Evolutionary conservation across 202 grass and related monocot genomes (phyloP), one percentile per base, ranked within the genome.

Genomic region (Zoysia matrella): DNA sequence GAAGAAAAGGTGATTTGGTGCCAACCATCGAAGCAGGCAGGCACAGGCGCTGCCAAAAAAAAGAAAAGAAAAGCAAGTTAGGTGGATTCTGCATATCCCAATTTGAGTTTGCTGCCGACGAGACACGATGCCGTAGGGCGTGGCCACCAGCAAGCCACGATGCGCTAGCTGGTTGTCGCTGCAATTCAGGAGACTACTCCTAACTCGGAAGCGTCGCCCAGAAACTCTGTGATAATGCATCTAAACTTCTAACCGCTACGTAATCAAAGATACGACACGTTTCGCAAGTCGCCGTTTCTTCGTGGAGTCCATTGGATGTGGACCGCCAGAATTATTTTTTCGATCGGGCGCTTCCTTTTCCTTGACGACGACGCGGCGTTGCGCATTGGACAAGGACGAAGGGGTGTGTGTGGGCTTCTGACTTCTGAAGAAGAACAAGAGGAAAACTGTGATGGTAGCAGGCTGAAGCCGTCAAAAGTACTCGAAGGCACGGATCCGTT

Each of bases 101-200:
- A 45, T 5, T 73, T 36, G 69, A 50, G 11, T 15, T n/a, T n/a
- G n/a, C n/a, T n/a, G n/a, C n/a, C n/a, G n/a, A n/a, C n/a, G n/a
- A n/a, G n/a, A n/a, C n/a, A n/a, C n/a, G n/a, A n/a, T n/a, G n/a
- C n/a, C n/a, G n/a, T 1, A 7, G 53, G 76, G 42, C 50, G 4
- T 88, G 80, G 80, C n/a, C n/a, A n/a, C n/a, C 14, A 1, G 43
- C 6, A 73, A 73, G 58, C 40, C 36, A 53, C n/a, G n/a, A 54
- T 36, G 52, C 77, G n/a, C n/a, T n/a, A n/a, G n/a, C n/a, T n/a
- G n/a, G 54, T 12, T 22, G 53, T 63, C 12, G 12, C 52, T 54
- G 2, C 52, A 54, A 54, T 47, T 36, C 6, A 36, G 4, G 57
- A 12, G 14, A 40, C 40, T 3, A n/a, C n/a, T n/a, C n/a, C n/a